These are phyloP conservation scores for Pezicula carpinea DNA, from an alignment of 2,329 filamentous ascomycete genomes.

Conservation along the genomic window DNA sequence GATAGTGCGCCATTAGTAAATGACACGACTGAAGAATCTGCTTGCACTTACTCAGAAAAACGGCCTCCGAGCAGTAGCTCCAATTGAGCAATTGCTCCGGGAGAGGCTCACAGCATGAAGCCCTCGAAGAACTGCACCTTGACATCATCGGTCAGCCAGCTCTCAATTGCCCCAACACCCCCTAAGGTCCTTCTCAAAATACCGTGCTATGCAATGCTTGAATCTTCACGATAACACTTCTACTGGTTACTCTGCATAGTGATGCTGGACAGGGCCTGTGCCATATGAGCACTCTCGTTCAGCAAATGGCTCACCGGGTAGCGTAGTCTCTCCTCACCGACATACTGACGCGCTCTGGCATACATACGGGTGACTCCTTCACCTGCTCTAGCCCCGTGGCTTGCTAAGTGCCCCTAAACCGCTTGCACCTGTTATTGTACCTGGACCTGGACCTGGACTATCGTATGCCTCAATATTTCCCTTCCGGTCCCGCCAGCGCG, in stretches of 20 bases:
- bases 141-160: constrained; percentile 16
- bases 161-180: not conserved
- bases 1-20: not conserved
- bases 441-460: not conserved
- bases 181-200: not conserved
- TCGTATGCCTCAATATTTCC: constrained; percentile 6
- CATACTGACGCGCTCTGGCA: constrained; percentile 17
- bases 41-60: not conserved
- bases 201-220: not conserved
- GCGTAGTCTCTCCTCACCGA: constrained; percentile 29
- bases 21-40: not conserved
- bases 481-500: not conserved
- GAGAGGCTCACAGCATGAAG: constrained; percentile 2
- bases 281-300: not conserved
- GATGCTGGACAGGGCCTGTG: not conserved
- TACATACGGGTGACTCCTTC: not conserved
- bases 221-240: constrained; percentile 5
- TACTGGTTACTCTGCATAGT: constrained; percentile 9
- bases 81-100: constrained; percentile 13
- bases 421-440: not conserved
- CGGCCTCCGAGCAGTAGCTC: not conserved
- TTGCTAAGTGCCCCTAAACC: not conserved
- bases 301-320: not conserved
- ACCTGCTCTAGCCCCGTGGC: not conserved
- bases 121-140: constrained; percentile 12